These are phyloP conservation scores for Colletotrichum karsti DNA, from an alignment of 2,329 filamentous ascomycete species.

Conservation along the genomic window DNA sequence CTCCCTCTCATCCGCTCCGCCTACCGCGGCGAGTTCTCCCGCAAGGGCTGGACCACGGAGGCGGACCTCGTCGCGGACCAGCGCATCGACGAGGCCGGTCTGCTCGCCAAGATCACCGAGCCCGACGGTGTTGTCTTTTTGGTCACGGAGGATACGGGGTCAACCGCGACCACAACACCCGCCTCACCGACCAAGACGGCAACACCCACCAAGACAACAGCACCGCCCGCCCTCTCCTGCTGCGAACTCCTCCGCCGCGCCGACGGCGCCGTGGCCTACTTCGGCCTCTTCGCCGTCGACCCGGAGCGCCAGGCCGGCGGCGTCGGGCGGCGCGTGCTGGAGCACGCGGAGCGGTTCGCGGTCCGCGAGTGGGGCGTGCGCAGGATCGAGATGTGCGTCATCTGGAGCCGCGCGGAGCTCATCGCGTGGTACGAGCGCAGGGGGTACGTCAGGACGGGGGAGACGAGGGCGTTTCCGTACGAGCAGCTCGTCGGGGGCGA, in stretches of 20 bases:
- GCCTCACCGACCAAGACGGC: background rate
- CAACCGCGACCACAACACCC: slow-evolving; percentile 4
- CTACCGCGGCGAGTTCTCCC: slow-evolving; percentile 51
- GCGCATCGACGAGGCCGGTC: slow-evolving; percentile 48
- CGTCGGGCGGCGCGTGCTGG: slow-evolving; percentile 50
- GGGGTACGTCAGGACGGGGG: slow-evolving; percentile 50
- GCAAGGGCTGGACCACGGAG: slow-evolving; percentile 56
- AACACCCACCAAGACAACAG: no score
- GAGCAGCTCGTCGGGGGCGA: slow-evolving; percentile 42
- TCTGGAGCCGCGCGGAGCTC: slow-evolving; percentile 51
- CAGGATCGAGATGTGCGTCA: slow-evolving; percentile 53
- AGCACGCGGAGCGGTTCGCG: slow-evolving; percentile 48
- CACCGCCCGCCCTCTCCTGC: slow-evolving; percentile 46
- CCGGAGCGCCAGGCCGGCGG: slow-evolving; percentile 51
- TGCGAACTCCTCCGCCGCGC: slow-evolving; percentile 47
- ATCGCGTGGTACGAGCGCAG: slow-evolving; percentile 54
- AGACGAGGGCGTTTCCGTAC: slow-evolving; percentile 52
- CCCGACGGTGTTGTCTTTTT: slow-evolving; percentile 47
- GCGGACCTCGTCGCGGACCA: slow-evolving; percentile 51
- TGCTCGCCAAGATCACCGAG: slow-evolving; percentile 48
- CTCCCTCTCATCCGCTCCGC: slow-evolving; percentile 51
- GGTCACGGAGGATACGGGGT: slow-evolving; percentile 36
- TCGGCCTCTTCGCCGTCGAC: slow-evolving; percentile 58
- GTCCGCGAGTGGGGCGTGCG: slow-evolving; percentile 39
- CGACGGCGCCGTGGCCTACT: slow-evolving; percentile 38